Evolutionary conservation across 2,329 filamentous ascomycete genomes (phyloP), one percentile per base, ranked within the genome.

Genomic region (Fusarium camptoceras): DNA sequence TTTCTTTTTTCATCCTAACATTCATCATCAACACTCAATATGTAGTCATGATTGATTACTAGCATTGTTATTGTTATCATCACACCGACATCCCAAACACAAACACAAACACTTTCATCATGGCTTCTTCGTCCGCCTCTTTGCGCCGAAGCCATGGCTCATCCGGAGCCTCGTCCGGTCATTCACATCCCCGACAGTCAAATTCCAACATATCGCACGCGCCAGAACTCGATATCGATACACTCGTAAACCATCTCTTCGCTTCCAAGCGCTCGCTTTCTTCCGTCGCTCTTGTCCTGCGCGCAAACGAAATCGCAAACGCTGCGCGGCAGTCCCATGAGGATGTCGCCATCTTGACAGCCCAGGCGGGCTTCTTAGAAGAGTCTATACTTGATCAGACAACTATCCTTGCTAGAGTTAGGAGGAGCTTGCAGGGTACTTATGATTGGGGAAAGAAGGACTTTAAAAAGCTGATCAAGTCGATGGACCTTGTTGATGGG

Each of bases 251-350:
- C 55, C 90, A 97, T 81, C 91, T 98, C 37, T 89, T 98, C 42
- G 91, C 92, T 30, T 92, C 95, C 11, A 98, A 98, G 78, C 89
- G 93, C 46, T 94, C 94, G 2, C 87, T 98, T 7, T 92, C 92
- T 18, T 94, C 94, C 14, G 94, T 97, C 78, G 89, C 86, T 43
- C 90, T 92, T 64, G 93, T 98, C 54, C 91, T 93, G 77, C 92
- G 93, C 64, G 94, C 94, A 70, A 94, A 96, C 77, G 92, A 97
- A 76, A 90, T 98, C 59, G 92, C 96, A 46, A 93, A 89, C 22
- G 85, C 88, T 16, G 93, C 94, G 7, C 91, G 94, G 34, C 83
- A 86, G 31, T 88, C 93, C 34, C 85, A 97, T 70, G 93, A 97
- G 76, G 91, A 96, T 72, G 91, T 90, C 49, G 90, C 93, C 55